These are phyloP conservation scores for Gracilaria gracilis DNA, from an alignment of 23 red algal species.

Conservation along the genomic window DNA sequence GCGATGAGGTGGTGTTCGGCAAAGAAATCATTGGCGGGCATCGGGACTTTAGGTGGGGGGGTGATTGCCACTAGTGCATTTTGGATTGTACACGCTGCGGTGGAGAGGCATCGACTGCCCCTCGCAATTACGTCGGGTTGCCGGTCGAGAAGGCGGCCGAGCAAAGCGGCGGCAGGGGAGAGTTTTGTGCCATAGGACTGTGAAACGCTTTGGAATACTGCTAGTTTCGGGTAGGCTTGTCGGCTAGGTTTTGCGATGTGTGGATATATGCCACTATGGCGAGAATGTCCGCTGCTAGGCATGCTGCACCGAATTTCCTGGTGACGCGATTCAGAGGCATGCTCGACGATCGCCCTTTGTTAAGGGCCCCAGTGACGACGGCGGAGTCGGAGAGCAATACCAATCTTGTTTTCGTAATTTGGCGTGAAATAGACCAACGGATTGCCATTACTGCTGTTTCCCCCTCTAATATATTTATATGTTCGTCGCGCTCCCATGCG, in stretches of 20 bases:
- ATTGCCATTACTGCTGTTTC: too few species aligned
- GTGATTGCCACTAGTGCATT: too few species aligned
- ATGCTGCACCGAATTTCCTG: conserved; percentile 4
- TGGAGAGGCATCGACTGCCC: too few species aligned
- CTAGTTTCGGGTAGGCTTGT: background rate
- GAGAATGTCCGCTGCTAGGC: background rate
- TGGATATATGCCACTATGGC: background rate
- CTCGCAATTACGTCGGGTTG: too few species aligned
- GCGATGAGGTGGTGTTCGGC: conserved; percentile 10
- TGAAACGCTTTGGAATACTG: background rate
- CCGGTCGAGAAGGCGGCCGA: too few species aligned
- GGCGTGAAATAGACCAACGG: too few species aligned
- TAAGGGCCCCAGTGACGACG: background rate
- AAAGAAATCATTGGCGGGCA: background rate
- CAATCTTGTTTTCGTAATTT: background rate
- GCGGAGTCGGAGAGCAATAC: conserved; percentile 5
- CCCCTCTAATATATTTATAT: too few species aligned
- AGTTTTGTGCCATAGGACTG: background rate
- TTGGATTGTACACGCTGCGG: too few species aligned
- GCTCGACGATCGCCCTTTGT: conserved; percentile 19
- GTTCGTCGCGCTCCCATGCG: too few species aligned
- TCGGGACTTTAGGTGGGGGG: background rate
- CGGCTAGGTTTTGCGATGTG: background rate
- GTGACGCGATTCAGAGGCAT: background rate
- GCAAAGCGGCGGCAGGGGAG: background rate